These are phyloP conservation scores for Syzygium aqueum DNA, from an alignment of 345 rosid genomes.

Conservation along the genomic window DNA sequence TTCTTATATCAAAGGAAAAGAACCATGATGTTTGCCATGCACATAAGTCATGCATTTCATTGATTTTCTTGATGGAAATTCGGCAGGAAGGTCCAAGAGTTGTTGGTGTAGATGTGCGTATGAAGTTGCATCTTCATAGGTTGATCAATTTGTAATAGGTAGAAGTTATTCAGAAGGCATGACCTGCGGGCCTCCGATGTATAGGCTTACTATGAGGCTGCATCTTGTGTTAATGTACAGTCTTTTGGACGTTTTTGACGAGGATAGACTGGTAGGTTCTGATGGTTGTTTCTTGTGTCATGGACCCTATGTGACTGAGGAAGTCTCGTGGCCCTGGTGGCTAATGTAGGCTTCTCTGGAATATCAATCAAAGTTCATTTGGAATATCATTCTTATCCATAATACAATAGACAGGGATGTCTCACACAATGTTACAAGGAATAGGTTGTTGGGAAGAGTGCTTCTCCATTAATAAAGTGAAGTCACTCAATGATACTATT, in stretches of 20 bases:
- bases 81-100: neutral
- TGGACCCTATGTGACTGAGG: neutral
- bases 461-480: neutral
- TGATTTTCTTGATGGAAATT: neutral
- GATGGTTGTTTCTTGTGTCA: neutral
- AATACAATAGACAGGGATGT: neutral
- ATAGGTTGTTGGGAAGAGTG: neutral
- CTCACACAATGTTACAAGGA: neutral
- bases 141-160: neutral
- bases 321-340: neutral
- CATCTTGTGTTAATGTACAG: neutral
- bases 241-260: neutral
- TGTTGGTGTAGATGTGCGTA: neutral
- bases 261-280: neutral
- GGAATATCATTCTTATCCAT: neutral
- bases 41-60: neutral
- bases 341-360: neutral
- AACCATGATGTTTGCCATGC: neutral
- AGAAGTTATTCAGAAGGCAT: neutral
- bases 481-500: neutral
- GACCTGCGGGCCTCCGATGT: neutral
- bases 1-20: neutral
- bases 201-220: neutral
- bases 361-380: neutral
- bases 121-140: neutral